Evolutionary conservation across 352 stramenopile species (phyloP).

Genomic region (Blastocystis hominis): DNA sequence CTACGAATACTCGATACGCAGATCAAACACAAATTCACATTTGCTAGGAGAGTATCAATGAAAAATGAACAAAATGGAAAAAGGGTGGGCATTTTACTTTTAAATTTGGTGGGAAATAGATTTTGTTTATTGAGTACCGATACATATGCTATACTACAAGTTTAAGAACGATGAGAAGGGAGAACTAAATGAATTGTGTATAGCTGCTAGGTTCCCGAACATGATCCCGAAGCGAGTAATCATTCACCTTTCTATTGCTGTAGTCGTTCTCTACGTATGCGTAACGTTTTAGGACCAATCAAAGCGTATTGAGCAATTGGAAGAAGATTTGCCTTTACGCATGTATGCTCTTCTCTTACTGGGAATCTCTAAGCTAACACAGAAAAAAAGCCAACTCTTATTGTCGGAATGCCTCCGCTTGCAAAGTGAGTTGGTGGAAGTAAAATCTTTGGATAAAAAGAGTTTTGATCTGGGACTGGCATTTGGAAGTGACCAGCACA

Average conservation of each 20-base stretch:
- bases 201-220: not conserved
- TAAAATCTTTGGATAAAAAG: not conserved
- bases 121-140: not conserved
- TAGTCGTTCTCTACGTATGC: not conserved
- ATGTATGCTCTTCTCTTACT: conserved; percentile 6
- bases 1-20: too few species aligned
- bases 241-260: not conserved
- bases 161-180: conserved; percentile 25
- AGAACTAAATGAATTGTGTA: not conserved
- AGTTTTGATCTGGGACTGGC: not conserved
- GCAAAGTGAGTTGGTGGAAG: not conserved
- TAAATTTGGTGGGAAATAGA: too few species aligned
- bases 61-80: too few species aligned
- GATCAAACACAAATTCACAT: too few species aligned
- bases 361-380: not conserved
- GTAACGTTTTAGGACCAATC: not conserved
- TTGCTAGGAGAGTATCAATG: too few species aligned
- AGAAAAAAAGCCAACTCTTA: conserved; percentile 20
- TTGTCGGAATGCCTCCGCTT: not conserved
- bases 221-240: not conserved
- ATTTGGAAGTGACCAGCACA: not conserved
- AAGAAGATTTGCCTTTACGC: not conserved
- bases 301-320: not conserved
- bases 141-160: conserved; percentile 50
- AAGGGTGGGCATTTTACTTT: too few species aligned